These are phyloP conservation scores for Kockovaella imperatae DNA, from an alignment of 768 basidiomycete genomes.

Conservation along the genomic window DNA sequence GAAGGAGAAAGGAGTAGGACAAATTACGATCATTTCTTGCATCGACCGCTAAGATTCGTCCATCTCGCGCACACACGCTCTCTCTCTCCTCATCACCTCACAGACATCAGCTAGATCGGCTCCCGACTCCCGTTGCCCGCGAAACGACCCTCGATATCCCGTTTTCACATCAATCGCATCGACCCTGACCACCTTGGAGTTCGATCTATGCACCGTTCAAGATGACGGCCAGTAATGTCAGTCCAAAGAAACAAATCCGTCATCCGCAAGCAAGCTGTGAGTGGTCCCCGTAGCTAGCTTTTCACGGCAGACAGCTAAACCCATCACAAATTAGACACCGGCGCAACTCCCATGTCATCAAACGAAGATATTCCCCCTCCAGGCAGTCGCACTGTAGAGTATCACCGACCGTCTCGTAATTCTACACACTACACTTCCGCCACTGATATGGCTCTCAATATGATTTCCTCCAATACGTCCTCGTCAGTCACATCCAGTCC, in stretches of 20 bases:
- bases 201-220: neutral
- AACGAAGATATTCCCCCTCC: conserved; percentile 10
- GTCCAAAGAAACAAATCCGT: conserved; percentile 40
- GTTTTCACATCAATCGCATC: too few species aligned
- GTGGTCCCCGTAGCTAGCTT: conserved; percentile 5
- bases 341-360: conserved; percentile 36
- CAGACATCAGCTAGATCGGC: too few species aligned
- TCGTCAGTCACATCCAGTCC: conserved; percentile 12
- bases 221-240: conserved; percentile 14
- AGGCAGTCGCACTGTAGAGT: conserved; percentile 43
- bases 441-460: conserved; percentile 41
- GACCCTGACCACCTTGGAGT: too few species aligned
- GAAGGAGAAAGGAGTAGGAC: too few species aligned
- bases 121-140: too few species aligned
- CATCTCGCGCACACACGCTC: too few species aligned
- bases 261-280: conserved; percentile 43
- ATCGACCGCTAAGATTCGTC: too few species aligned
- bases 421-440: conserved; percentile 40
- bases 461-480: conserved; percentile 25
- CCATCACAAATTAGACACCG: conserved; percentile 34
- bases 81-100: too few species aligned
- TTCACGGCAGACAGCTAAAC: neutral
- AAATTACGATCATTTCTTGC: too few species aligned
- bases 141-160: too few species aligned
- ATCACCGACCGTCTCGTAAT: conserved; percentile 43